phyloP scores from a whole-genome alignment of 2,329 filamentous ascomycete genomes.

The Hymenoscyphus fructigenus region DNA sequence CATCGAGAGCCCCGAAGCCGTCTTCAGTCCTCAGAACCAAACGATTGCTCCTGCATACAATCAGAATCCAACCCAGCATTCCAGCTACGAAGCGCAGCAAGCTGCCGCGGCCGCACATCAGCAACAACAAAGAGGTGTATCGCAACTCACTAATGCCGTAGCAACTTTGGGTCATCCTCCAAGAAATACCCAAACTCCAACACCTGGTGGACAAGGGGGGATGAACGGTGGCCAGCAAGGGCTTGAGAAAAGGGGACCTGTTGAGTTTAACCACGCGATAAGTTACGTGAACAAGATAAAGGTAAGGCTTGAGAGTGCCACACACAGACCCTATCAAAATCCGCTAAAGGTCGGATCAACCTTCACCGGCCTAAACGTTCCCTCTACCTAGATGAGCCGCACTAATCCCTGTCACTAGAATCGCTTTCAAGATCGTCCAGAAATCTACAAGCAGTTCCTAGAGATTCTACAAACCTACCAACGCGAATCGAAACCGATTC shows the following conservation, averaged over 20 bases:
- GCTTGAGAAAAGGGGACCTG: conserved; percentile 85
- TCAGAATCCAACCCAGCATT: conserved; percentile 40
- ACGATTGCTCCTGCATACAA: conserved; percentile 49
- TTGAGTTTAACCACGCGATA: conserved; percentile 98
- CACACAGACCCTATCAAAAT: not conserved
- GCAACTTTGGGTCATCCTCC: conserved; percentile 42
- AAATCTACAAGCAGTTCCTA: conserved; percentile 99
- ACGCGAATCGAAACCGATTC: conserved; percentile 94
- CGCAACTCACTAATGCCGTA: conserved; percentile 64
- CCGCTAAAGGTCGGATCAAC: not conserved
- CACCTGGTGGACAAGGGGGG: conserved; percentile 54
- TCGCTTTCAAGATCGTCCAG: conserved; percentile 91
- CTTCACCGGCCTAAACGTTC: not conserved
- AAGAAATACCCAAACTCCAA: conserved; percentile 59
- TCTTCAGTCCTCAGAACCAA: conserved; percentile 59
- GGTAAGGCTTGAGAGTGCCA: conserved; percentile 48
- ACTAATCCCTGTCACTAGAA: conserved; percentile 57
- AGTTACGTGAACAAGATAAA: conserved; percentile 99
- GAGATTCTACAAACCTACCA: conserved; percentile 99
- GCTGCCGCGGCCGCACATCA: conserved; percentile 48
- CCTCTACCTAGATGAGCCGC: not conserved
- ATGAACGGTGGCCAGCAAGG: conserved; percentile 61
- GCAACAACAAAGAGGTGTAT: conserved; percentile 65
- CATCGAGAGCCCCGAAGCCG: conserved; percentile 61
- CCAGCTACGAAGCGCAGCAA: conserved; percentile 43